phyloP scores from a whole-genome alignment of 768 basidiomycete genomes.

The Russula dissimulans region DNA sequence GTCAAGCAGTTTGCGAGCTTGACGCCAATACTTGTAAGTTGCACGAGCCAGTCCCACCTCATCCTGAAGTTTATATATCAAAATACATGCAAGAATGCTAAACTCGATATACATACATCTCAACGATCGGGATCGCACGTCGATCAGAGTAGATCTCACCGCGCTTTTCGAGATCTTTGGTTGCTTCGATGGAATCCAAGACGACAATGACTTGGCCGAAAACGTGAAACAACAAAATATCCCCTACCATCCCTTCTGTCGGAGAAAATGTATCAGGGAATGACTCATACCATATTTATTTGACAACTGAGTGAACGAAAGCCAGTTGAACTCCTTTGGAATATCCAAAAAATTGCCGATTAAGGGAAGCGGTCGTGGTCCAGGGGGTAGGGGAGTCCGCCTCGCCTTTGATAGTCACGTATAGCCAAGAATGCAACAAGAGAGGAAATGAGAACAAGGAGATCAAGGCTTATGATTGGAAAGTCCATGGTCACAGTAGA shows the following conservation, averaged over 20 bases:
- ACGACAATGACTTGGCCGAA: conserved; percentile 42
- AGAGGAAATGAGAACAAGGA: too few relatives aligned
- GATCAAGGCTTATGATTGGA: too few relatives aligned
- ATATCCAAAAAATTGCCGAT: conserved; percentile 5
- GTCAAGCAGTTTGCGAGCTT: neutral
- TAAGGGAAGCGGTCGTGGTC: neutral
- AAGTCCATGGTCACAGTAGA: too few relatives aligned
- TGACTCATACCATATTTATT: conserved; percentile 7
- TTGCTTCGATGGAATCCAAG: conserved; percentile 36
- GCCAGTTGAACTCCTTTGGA: conserved; percentile 1
- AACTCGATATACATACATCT: neutral
- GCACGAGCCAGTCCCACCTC: neutral
- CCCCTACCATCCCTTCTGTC: neutral
- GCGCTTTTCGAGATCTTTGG: conserved; percentile 42
- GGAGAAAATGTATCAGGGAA: too few relatives aligned
- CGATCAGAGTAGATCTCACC: conserved; percentile 27
- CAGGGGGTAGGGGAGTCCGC: too few relatives aligned
- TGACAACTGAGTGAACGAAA: neutral
- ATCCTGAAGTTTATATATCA: neutral
- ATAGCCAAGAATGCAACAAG: too few relatives aligned
- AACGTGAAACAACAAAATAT: conserved; percentile 22
- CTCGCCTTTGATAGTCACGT: too few relatives aligned
- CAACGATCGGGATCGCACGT: neutral
- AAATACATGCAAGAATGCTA: too few relatives aligned
- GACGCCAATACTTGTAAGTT: neutral